phyloP scores from a whole-genome alignment of 345 rosid genomes.

The Psidium guajava region DNA sequence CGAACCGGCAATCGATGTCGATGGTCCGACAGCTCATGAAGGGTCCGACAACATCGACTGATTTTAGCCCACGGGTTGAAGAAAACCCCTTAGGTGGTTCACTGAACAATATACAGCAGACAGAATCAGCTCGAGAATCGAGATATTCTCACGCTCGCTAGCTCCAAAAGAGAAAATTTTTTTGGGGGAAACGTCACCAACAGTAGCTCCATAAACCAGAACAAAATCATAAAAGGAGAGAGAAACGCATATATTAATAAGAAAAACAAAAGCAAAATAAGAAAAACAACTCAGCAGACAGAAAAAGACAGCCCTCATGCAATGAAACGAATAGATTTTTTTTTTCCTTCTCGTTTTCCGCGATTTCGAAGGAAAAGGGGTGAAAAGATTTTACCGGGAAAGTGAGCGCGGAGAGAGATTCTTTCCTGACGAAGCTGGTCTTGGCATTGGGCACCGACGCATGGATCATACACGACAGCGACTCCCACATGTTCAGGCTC shows the following conservation, averaged over 20 bases:
- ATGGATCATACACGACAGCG: constrained; percentile 82
- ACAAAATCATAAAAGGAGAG: background rate
- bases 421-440: constrained; percentile 27
- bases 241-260: background rate
- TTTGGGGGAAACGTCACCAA: background rate
- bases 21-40: background rate
- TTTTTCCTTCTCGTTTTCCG: background rate
- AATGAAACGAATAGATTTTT: background rate
- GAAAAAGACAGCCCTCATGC: background rate
- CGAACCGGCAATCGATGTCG: background rate
- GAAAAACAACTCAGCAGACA: background rate
- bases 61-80: background rate
- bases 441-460: constrained; percentile 75
- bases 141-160: background rate
- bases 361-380: background rate
- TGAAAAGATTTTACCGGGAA: constrained; percentile 42
- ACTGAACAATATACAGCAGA: background rate
- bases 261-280: too few species aligned
- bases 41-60: background rate
- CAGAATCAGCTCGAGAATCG: background rate
- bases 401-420: constrained; percentile 45
- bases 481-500: constrained; percentile 99
- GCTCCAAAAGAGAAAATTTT: background rate
- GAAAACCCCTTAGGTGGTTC: background rate
- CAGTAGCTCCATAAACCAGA: background rate